Evolutionary conservation across 495 filamentous ascomycete species (phyloP).

Genomic region (Stereocaulon alpinum): DNA sequence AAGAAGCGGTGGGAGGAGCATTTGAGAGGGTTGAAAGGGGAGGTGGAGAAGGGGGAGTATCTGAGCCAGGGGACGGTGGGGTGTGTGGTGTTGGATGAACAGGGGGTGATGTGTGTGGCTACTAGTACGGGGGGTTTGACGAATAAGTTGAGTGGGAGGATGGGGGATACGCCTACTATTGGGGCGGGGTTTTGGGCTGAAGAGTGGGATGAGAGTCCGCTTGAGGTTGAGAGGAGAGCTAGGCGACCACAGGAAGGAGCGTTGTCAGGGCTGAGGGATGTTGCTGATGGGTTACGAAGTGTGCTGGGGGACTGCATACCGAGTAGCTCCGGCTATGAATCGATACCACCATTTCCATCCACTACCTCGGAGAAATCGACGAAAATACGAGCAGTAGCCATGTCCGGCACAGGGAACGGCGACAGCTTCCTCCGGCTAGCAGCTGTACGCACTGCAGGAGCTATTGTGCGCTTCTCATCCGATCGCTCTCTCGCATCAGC

Average conservation of each 20-base stretch:
- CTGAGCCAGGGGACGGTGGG: slow-evolving; percentile 78
- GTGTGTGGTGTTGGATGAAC: slow-evolving; percentile 63
- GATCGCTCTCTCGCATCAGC: slow-evolving; percentile 34
- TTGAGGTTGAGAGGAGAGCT: neutral
- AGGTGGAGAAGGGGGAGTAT: slow-evolving; percentile 33
- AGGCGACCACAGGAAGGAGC: neutral
- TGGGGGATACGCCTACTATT: slow-evolving; percentile 80
- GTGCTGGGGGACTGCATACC: slow-evolving; percentile 11
- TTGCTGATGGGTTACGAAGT: slow-evolving; percentile 28
- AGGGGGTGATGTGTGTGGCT: slow-evolving; percentile 64
- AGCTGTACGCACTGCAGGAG: slow-evolving; percentile 61
- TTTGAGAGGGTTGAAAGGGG: slow-evolving; percentile 47
- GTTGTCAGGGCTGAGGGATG: neutral
- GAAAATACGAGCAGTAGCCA: slow-evolving; percentile 46
- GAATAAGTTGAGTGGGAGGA: slow-evolving; percentile 75
- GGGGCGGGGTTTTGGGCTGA: slow-evolving; percentile 90
- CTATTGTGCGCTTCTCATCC: slow-evolving; percentile 58
- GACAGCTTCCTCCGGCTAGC: slow-evolving; percentile 72
- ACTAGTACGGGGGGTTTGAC: slow-evolving; percentile 85
- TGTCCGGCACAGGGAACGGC: slow-evolving; percentile 84
- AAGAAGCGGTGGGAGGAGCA: slow-evolving; percentile 78
- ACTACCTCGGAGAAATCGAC: slow-evolving; percentile 3
- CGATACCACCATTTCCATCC: slow-evolving; percentile 1
- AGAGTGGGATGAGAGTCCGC: slow-evolving; percentile 42
- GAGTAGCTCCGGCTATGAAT: slow-evolving; percentile 1